Evolutionary conservation across 2,329 filamentous ascomycete genomes (phyloP).

Genomic region (Monilinia laxa): DNA sequence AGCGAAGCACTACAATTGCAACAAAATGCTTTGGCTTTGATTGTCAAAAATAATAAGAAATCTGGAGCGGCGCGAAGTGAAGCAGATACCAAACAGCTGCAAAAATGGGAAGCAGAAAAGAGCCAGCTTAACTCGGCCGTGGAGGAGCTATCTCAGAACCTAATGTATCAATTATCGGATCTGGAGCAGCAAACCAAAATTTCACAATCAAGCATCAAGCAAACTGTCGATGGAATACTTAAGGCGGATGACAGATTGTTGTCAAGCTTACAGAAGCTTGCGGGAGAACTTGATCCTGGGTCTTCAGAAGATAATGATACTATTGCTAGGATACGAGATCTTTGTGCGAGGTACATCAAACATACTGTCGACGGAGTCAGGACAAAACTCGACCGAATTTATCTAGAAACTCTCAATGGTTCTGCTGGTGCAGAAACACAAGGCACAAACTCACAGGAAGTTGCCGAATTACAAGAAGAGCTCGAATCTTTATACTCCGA

Average conservation of each 20-base stretch:
- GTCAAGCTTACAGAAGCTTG: constrained; percentile 63
- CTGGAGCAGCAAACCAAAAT: constrained; percentile 52
- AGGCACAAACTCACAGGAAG: constrained; percentile 41
- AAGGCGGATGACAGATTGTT: constrained; percentile 65
- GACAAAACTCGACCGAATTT: constrained; percentile 55
- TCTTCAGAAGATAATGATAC: constrained; percentile 53
- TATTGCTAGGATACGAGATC: constrained; percentile 58
- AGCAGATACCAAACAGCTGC: constrained; percentile 44
- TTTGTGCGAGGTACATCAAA: constrained; percentile 57
- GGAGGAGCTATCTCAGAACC: constrained; percentile 48
- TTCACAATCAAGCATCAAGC: constrained; percentile 48
- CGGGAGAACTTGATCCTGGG: constrained; percentile 57
- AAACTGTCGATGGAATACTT: constrained; percentile 52
- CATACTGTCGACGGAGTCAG: constrained; percentile 55
- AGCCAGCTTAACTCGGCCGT: constrained; percentile 48
- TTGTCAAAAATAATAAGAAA: constrained; percentile 48
- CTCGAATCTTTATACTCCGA: constrained; percentile 69
- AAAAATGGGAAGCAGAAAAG: constrained; percentile 45
- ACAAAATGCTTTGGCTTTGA: constrained; percentile 57
- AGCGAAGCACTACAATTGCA: constrained; percentile 61
- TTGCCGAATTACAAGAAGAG: constrained; percentile 58
- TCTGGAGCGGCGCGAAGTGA: constrained; percentile 40
- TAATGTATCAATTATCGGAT: constrained; percentile 50
- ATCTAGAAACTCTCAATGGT: constrained; percentile 49
- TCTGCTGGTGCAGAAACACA: constrained; percentile 23